A percentile compares a stretch with the other conserved stretches of the same genome.
Conservation (phyloP, 2,329 filamentous ascomycete species). For the Coniochaeta pulveracea region DNA sequence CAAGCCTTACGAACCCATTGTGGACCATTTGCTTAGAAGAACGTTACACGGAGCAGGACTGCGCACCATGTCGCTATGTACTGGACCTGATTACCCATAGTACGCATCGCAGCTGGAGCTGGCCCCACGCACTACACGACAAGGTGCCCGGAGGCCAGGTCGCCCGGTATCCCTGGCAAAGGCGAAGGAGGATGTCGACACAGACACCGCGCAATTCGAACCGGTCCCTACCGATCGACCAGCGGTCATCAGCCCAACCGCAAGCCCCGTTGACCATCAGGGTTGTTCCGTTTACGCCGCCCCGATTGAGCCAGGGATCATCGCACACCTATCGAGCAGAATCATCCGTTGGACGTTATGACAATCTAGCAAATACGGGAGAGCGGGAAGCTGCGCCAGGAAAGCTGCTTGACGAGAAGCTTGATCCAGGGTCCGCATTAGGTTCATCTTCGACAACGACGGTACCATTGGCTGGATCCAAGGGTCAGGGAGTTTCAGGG, state of each 20-base stretch:
- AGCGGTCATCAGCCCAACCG: conserved; percentile 28
- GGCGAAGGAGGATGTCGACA: conserved; percentile 19
- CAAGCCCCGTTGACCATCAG: conserved; percentile 31
- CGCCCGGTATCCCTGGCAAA: conserved; percentile 9
- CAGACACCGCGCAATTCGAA: conserved; percentile 13
- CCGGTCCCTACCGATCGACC: conserved; percentile 23
- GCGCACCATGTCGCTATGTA: conserved; percentile 19
- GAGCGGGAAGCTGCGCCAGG: conserved; percentile 8
- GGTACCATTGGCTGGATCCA: conserved; percentile 24
- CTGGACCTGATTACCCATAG: conserved; percentile 16
- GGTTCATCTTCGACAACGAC: conserved; percentile 20
- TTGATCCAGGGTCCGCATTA: conserved; percentile 20
- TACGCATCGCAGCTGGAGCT: conserved; percentile 8
- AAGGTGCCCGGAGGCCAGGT: conserved; percentile 13
- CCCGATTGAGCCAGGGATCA: conserved; percentile 20
- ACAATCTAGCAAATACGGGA: conserved; percentile 8
- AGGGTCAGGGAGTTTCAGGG: conserved; percentile 32
- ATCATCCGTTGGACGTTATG: conserved; percentile 10
- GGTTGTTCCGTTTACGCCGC: conserved; percentile 36
- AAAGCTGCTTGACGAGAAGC: conserved; percentile 11
- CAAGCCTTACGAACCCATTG: background rate
- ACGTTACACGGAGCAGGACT: conserved; percentile 4
- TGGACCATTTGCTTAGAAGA: conserved; percentile 1
- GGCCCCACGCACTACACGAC: conserved; percentile 9
- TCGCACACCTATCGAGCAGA: conserved; percentile 11